Evolutionary conservation across 2,329 filamentous ascomycete genomes (phyloP), one percentile per base, ranked within the genome.

Genomic region (Apiospora aurea): DNA sequence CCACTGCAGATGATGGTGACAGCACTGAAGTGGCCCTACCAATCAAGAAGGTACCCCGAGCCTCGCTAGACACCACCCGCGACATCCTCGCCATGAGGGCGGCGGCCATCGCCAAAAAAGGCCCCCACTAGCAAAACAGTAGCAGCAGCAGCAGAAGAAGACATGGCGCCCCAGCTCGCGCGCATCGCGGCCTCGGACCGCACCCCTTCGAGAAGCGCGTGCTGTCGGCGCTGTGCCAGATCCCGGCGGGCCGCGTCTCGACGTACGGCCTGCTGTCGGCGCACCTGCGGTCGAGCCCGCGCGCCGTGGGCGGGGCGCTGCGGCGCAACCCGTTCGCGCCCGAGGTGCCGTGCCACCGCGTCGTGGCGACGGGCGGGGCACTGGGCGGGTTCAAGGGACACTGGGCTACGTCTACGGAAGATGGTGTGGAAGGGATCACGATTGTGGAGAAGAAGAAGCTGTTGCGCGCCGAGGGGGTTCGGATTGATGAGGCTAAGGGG

Each of bases 281-380:
- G 10, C 80, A 82, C 21, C 82, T 83, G 67, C 81, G 75, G 29
- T 82, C 83, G 38, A 83, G 81, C 43, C 81, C 82, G 16, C 79
- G 85, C 7, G 78, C 85, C 7, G 77, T 81, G 0, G 78, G 83
- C n/a, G 81, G 83, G 64, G 75, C 79, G 4, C 85, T 97, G 78
- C 88, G 92, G 24, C 85, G 87, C 13, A 97, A 97, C 79, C 94
- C 94, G 0, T 97, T 96, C 77, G 94, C 94, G 18, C 94, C 94
- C 0, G 87, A 89, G 43, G 79, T 80, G 5, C 94, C 94, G 1
- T 97, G 94, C 74, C 94, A 97, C 81, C 88, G 94, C 13, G 92
- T 96, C 29, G 88, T 97, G 67, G 93, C 93, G 7, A 91, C 90
- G 53, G 91, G 91, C 69, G 91, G 93, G 16, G 85, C 86, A n/a